Evolutionary conservation across 2,329 filamentous ascomycete species (phyloP).

Genomic region (Chaetomiaceae sp.): DNA sequence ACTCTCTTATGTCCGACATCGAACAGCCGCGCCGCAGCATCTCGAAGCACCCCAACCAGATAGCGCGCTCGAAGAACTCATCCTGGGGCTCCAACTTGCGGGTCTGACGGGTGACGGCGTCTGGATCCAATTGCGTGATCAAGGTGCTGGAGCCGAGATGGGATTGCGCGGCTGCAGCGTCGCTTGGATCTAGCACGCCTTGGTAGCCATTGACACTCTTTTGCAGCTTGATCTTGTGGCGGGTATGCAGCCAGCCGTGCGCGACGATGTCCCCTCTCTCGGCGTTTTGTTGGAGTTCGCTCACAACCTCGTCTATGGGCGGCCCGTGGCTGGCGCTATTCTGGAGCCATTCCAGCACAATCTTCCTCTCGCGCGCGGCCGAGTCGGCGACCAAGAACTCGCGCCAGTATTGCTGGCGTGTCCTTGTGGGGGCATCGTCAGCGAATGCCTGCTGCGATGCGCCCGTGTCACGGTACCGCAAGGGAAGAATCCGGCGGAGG

Average conservation of each 20-base stretch:
- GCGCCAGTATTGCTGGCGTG: conserved; percentile 47
- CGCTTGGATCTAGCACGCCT: conserved; percentile 57
- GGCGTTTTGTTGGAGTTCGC: conserved; percentile 67
- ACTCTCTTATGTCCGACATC: conserved; percentile 69
- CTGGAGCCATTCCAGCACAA: conserved; percentile 82
- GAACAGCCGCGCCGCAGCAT: conserved; percentile 79
- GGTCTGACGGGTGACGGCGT: conserved; percentile 74
- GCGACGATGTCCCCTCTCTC: conserved; percentile 77
- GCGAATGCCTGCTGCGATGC: conserved; percentile 23
- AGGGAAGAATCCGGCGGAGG: conserved; percentile 64
- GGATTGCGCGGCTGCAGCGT: conserved; percentile 48
- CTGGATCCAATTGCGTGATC: conserved; percentile 85
- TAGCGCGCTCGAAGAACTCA: conserved; percentile 79
- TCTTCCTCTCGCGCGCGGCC: conserved; percentile 68
- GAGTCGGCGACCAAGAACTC: conserved; percentile 70
- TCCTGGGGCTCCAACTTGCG: conserved; percentile 75
- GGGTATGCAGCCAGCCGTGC: conserved; percentile 88
- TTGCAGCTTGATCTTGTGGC: conserved; percentile 79
- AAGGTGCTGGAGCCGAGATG: conserved; percentile 55
- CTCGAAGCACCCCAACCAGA: conserved; percentile 93
- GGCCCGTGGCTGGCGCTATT: conserved; percentile 64
- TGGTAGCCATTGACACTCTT: conserved; percentile 70
- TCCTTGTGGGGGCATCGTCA: conserved; percentile 22
- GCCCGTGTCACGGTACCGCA: conserved; percentile 52
- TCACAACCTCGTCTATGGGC: conserved; percentile 68